Evolutionary conservation across 768 basidiomycete genomes (phyloP).

Genomic region (Brasilioporus rufonigricans): DNA sequence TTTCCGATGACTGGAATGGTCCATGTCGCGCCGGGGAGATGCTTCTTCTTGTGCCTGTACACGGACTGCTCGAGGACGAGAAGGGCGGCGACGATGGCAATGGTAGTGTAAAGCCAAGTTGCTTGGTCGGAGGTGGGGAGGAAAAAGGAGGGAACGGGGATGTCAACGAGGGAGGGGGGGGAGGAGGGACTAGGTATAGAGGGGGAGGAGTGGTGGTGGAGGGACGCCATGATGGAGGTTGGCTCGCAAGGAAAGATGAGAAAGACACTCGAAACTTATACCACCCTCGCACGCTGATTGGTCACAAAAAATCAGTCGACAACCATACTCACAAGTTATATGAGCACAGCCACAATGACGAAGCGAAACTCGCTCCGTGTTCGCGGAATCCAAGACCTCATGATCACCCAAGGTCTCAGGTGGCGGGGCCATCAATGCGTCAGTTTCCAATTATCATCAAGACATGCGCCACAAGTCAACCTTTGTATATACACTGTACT

Average conservation of each 20-base stretch:
- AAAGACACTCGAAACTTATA: conserved; percentile 2
- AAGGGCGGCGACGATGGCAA: conserved; percentile 66
- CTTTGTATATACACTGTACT: no score
- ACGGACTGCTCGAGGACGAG: conserved; percentile 85
- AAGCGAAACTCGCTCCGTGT: background rate
- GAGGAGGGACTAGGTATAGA: conserved; percentile 42
- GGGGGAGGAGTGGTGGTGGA: conserved; percentile 32
- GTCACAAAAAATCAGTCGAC: conserved; percentile 27
- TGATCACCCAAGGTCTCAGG: no score
- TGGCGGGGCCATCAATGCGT: no score
- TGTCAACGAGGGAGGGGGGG: conserved; percentile 39
- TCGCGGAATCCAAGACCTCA: background rate
- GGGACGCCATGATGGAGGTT: conserved; percentile 31
- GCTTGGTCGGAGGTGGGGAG: conserved; percentile 22
- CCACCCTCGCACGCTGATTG: conserved; percentile 17
- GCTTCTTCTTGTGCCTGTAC: conserved; percentile 85
- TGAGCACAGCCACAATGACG: conserved; percentile 16
- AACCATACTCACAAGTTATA: background rate
- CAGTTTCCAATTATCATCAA: no score
- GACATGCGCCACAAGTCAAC: no score
- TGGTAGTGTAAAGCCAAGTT: conserved; percentile 67
- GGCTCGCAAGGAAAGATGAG: background rate
- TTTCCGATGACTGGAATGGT: conserved; percentile 98
- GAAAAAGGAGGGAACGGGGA: conserved; percentile 50
- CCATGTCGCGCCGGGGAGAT: conserved; percentile 86